These are phyloP conservation scores for Pholiota molesta DNA, from an alignment of 768 basidiomycete genomes.

Conservation along the genomic window DNA sequence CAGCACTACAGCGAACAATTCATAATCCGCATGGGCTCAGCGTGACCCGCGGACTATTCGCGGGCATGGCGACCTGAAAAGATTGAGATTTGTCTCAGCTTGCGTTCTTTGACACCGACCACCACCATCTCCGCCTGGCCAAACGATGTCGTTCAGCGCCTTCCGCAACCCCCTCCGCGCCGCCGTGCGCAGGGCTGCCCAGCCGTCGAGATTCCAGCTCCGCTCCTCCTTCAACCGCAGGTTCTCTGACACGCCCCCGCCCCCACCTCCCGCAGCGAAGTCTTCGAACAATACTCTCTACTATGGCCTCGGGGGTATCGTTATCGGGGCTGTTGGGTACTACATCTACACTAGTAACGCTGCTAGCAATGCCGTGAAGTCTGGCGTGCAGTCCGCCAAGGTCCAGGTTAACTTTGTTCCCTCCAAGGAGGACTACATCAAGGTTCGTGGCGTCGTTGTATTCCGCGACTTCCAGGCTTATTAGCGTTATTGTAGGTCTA, in stretches of 20 bases:
- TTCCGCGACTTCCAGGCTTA: not conserved
- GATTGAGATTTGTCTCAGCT: not conserved
- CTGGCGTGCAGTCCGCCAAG: constrained; percentile 64
- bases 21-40: not conserved
- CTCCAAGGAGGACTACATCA: constrained; percentile 86
- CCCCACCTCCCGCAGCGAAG: constrained; percentile 44
- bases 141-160: constrained; percentile 57
- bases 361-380: constrained; percentile 58
- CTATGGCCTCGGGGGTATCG: constrained; percentile 62
- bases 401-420: constrained; percentile 72
- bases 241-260: constrained; percentile 55
- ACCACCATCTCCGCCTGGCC: constrained; percentile 22
- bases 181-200: constrained; percentile 43
- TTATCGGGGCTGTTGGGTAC: constrained; percentile 59
- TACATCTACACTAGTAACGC: constrained; percentile 63
- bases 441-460: constrained; percentile 45
- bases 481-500: constrained; percentile 64
- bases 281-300: constrained; percentile 62
- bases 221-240: constrained; percentile 51
- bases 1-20: not conserved
- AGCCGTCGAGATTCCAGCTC: constrained; percentile 27
- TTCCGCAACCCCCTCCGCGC: constrained; percentile 56
- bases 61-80: not conserved
- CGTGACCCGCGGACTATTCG: not conserved
- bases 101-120: constrained; percentile 19